Evolutionary conservation across 805 yeast genomes (phyloP).

Genomic region (Wickerhamiella cacticola): DNA sequence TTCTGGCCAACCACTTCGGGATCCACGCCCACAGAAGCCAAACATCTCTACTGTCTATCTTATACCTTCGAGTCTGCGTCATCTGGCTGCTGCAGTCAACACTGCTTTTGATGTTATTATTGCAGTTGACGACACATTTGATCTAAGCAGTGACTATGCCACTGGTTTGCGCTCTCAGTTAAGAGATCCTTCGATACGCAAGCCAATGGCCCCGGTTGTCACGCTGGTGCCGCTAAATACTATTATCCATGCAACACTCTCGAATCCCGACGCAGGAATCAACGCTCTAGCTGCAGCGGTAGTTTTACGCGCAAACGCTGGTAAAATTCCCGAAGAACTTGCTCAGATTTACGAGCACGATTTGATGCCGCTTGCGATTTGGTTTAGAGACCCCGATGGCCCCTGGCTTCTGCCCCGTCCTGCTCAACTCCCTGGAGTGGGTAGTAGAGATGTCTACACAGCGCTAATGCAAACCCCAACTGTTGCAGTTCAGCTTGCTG

Average conservation of each 20-base stretch:
- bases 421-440: slow-evolving; percentile 44
- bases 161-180: slow-evolving; percentile 23
- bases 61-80: slow-evolving; percentile 34
- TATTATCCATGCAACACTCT: slow-evolving; percentile 64
- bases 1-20: slow-evolving; percentile 38
- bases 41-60: slow-evolving; percentile 32
- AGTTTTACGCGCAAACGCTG: slow-evolving; percentile 68
- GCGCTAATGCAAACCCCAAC: slow-evolving; percentile 18
- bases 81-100: slow-evolving; percentile 23
- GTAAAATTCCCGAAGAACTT: slow-evolving; percentile 67
- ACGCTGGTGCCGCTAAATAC: slow-evolving; percentile 67
- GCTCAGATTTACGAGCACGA: slow-evolving; percentile 62
- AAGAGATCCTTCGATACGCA: slow-evolving; percentile 22
- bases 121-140: slow-evolving; percentile 52
- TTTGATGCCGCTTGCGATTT: slow-evolving; percentile 47
- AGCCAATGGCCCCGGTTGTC: slow-evolving; percentile 41
- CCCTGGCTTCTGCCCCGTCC: slow-evolving; percentile 76
- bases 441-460: slow-evolving; percentile 6
- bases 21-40: slow-evolving; percentile 14
- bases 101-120: slow-evolving; percentile 45
- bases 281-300: slow-evolving; percentile 72
- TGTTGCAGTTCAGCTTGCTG: slow-evolving; percentile 6
- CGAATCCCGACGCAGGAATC: slow-evolving; percentile 36
- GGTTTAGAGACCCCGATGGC: slow-evolving; percentile 39
- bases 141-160: slow-evolving; percentile 31